Evolutionary conservation across 371 early-diverging fungal genomes (phyloP).

Genomic region (Capniomyces stellatus): DNA sequence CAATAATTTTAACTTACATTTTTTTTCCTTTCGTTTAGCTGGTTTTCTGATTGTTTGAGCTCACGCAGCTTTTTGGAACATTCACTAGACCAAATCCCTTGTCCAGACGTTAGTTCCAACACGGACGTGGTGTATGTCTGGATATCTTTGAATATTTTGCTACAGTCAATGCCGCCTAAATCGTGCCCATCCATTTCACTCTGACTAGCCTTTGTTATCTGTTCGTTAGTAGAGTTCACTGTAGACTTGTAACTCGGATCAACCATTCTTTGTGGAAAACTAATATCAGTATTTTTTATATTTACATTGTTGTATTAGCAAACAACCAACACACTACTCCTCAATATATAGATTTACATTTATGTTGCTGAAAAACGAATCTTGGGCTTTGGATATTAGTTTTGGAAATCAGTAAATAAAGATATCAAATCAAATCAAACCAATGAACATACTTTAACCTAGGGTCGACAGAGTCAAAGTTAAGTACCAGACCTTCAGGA

Average conservation of each 20-base stretch:
- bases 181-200: too few relatives aligned
- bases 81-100: neutral
- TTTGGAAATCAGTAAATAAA: too few relatives aligned
- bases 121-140: neutral
- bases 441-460: neutral
- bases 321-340: too few relatives aligned
- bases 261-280: neutral
- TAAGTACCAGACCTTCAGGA: neutral
- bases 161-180: too few relatives aligned
- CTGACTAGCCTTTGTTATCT: too few relatives aligned
- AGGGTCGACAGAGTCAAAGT: neutral
- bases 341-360: too few relatives aligned
- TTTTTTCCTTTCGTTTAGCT: slow-evolving; percentile 45
- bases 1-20: slow-evolving; percentile 14
- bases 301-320: too few relatives aligned
- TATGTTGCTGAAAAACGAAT: too few relatives aligned
- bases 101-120: neutral
- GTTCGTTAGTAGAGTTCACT: neutral
- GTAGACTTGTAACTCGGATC: neutral
- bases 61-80: neutral
- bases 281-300: too few relatives aligned
- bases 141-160: neutral
- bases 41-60: slow-evolving; percentile 31
- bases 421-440: too few relatives aligned
- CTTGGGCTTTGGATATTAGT: too few relatives aligned